Conservation (phyloP, 176 grass and related monocot genomes). For the Dactylis glomerata region DNA sequence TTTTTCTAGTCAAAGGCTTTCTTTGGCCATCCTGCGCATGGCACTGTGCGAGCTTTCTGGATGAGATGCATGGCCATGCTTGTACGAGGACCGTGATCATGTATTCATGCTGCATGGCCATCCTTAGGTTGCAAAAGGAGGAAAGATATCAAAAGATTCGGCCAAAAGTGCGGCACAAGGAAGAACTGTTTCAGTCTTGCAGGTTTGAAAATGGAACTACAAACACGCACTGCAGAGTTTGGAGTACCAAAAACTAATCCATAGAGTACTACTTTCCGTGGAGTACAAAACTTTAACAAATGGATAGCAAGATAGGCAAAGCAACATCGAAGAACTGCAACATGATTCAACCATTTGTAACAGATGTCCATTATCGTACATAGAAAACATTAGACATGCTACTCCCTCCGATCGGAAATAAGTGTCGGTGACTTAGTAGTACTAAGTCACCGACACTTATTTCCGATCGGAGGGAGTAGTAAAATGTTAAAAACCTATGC, state of each 20-base stretch:
- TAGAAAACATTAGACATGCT: too few relatives aligned
- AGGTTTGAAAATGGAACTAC: neutral
- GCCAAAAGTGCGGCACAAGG: neutral
- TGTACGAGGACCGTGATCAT: neutral
- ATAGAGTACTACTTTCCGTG: too few relatives aligned
- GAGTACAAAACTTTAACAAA: neutral
- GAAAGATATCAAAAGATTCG: neutral
- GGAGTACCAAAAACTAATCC: too few relatives aligned
- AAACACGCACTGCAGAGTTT: neutral
- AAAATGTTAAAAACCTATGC: too few relatives aligned
- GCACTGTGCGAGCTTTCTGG: constrained; percentile 41
- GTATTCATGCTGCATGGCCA: neutral
- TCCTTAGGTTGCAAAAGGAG: neutral
- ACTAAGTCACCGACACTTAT: too few relatives aligned
- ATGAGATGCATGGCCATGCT: constrained; percentile 14
- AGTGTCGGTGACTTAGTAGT: too few relatives aligned
- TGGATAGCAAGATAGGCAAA: neutral
- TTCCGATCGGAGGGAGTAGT: too few relatives aligned
- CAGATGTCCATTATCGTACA: too few relatives aligned
- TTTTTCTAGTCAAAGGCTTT: constrained; percentile 22
- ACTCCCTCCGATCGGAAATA: too few relatives aligned
- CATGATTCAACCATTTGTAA: too few relatives aligned
- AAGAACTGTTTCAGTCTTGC: neutral
- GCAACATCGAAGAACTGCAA: neutral
- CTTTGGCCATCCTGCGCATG: constrained; percentile 35